Percentiles rank a stretch among this genome's conserved stretches.
These are phyloP conservation scores for Cocos nucifera DNA, from an alignment of 176 grass and related monocot genomes.

Conservation along the genomic window DNA sequence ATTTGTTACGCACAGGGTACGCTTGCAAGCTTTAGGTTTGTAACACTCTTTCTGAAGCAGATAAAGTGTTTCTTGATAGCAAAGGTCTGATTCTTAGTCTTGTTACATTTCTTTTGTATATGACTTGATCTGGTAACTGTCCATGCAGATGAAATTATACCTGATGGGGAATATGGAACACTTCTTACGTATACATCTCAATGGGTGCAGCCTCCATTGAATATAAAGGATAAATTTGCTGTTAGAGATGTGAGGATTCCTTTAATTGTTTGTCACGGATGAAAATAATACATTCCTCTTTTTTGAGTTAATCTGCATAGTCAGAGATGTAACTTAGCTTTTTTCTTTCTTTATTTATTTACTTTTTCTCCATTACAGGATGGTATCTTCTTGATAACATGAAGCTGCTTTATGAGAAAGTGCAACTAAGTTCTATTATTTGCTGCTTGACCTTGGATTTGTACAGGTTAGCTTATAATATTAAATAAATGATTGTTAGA, in stretches of 20 bases:
- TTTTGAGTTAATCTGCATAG: not conserved
- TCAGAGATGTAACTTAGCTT: not conserved
- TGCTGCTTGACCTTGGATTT: no score
- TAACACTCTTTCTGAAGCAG: constrained; percentile 9
- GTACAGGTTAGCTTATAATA: no score
- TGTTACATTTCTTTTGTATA: no score
- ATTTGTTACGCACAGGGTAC: constrained; percentile 76
- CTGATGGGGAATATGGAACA: constrained; percentile 11
- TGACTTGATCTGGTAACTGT: constrained; percentile 6
- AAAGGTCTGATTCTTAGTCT: not conserved
- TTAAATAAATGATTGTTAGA: no score
- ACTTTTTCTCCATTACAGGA: constrained; percentile 1
- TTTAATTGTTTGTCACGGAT: not conserved
- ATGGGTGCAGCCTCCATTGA: constrained; percentile 65
- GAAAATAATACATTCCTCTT: not conserved
- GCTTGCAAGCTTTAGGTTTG: constrained; percentile 53
- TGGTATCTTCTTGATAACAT: constrained; percentile 8
- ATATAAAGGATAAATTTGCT: constrained; percentile 56
- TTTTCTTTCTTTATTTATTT: not conserved
- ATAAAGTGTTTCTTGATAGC: constrained; percentile 1
- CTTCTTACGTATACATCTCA: constrained; percentile 38
- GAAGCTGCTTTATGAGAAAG: not conserved
- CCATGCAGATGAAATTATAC: constrained; percentile 35
- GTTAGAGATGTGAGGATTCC: constrained; percentile 51
- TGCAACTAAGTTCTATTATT: not conserved